Percentiles rank a stretch among this genome's conserved stretches.
phyloP scores from a whole-genome alignment of 2,329 filamentous ascomycete species.

The Aureobasidium sp. region DNA sequence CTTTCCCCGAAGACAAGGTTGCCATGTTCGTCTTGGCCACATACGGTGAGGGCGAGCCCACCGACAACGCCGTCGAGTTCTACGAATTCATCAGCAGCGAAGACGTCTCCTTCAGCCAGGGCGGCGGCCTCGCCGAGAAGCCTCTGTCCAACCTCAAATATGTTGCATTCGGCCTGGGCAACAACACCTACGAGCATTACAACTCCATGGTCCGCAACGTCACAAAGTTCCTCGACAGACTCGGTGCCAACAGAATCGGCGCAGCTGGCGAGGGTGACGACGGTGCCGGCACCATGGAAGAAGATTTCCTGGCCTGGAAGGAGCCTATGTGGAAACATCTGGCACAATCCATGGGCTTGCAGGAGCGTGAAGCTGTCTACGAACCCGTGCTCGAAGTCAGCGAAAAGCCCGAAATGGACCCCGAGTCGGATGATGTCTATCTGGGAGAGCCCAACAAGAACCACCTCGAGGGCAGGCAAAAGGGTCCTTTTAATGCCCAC shows the following conservation, averaged over 20 bases:
- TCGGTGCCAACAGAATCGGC: conserved; percentile 79
- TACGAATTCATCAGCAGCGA: conserved; percentile 90
- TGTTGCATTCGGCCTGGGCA: conserved; percentile 55
- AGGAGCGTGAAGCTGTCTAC: conserved; percentile 94
- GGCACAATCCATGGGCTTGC: conserved; percentile 72
- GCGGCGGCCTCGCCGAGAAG: conserved; percentile 54
- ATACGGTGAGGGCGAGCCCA: conserved; percentile 96
- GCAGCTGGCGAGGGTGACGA: conserved; percentile 92
- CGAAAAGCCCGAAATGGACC: conserved; percentile 58
- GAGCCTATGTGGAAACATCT: conserved; percentile 96
- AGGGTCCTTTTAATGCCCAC: conserved; percentile 90
- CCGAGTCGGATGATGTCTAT: conserved; percentile 76
- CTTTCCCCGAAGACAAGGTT: conserved; percentile 81
- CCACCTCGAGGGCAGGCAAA: conserved; percentile 77
- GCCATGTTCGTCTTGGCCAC: conserved; percentile 94
- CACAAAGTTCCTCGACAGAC: conserved; percentile 68
- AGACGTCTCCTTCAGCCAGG: conserved; percentile 71
- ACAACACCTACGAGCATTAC: conserved; percentile 64
- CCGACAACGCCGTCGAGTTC: conserved; percentile 97
- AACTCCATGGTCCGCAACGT: conserved; percentile 97
- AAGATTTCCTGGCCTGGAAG: conserved; percentile 98
- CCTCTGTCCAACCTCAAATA: conserved; percentile 81
- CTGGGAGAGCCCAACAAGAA: conserved; percentile 76
- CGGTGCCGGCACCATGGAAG: conserved; percentile 97
- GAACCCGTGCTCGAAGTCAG: conserved; percentile 83